These are phyloP conservation scores for Aquilaria yunnanensis DNA, from an alignment of 345 rosid genomes.

Conservation along the genomic window DNA sequence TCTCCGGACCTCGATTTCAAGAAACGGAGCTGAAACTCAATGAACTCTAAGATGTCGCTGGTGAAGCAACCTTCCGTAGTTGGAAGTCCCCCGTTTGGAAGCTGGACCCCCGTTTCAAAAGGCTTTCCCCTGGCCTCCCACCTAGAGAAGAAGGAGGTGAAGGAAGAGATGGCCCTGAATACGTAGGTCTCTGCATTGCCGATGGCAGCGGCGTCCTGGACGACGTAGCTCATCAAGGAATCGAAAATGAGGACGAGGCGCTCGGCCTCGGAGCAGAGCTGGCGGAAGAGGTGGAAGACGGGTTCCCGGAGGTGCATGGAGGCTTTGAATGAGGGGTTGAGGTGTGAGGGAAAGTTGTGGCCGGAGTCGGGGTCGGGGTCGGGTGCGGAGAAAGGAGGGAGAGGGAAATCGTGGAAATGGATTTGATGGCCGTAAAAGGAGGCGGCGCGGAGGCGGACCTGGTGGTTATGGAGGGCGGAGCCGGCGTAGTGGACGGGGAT, in stretches of 20 bases:
- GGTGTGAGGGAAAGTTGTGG: conserved; percentile 32
- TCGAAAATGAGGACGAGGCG: conserved; percentile 28
- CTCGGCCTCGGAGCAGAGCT: conserved; percentile 16
- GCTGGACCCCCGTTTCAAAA: background rate
- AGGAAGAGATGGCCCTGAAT: conserved; percentile 33
- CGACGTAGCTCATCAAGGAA: conserved; percentile 27
- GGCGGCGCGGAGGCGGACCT: conserved; percentile 25
- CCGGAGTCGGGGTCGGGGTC: conserved; percentile 18
- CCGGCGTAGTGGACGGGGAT: conserved; percentile 34
- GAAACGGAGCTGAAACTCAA: conserved; percentile 15
- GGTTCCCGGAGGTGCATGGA: conserved; percentile 22
- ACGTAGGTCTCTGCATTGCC: conserved; percentile 27
- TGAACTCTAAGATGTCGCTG: conserved; percentile 21
- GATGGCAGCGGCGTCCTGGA: conserved; percentile 22
- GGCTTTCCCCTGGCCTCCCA: conserved; percentile 12
- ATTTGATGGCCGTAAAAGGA: conserved; percentile 8
- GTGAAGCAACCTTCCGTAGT: conserved; percentile 35
- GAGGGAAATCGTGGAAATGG: conserved; percentile 31
- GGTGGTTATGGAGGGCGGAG: conserved; percentile 32
- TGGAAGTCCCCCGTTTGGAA: conserved; percentile 16
- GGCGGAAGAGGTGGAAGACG: conserved; percentile 8
- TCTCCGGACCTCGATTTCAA: conserved; percentile 15
- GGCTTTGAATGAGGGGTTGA: conserved; percentile 27
- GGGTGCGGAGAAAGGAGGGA: conserved; percentile 22
- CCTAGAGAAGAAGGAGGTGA: conserved; percentile 9